Evolutionary conservation across 495 filamentous ascomycete genomes (phyloP), one percentile per base, ranked within the genome.

Genomic region (Apodospora peruviana): DNA sequence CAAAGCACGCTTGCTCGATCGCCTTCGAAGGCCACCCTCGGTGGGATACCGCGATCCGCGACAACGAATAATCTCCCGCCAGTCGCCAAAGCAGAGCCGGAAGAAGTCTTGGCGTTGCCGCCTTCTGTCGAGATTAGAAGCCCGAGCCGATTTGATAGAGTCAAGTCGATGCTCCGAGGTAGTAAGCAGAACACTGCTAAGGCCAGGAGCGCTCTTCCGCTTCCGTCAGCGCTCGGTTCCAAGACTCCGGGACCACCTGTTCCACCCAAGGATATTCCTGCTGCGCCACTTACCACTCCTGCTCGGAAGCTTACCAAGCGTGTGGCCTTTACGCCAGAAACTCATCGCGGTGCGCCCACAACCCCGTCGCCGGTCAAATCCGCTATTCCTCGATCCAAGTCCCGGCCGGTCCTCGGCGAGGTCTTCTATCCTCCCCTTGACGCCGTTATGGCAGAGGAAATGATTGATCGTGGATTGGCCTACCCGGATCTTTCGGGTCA

Each of bases 301-400:
- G 60, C 59, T 24, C 68, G 66, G 47, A 74, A 68, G 53, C 62
- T 62, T 23, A 57, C 57, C 40, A 73, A 72, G 53, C 69, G 59
- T 27, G 68, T 72, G 11, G 62, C 68, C 38, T 79, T 81, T 39
- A 78, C 76, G 0, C 70, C 75, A 0, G 63, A 68, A 14, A 68
- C 64, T 10, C 69, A 70, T 40, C 61, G 56, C 20, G 60, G 65
- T 5, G 42, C 59, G 2, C 65, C 70, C 43, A 62, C 72, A 45
- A 71, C 74, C 5, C 77, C 75, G 7, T 76, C 75, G 17, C 75
- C 74, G 17, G 45, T 72, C 48, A 79, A 77, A 60, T 70, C 70
- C 12, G 61, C 53, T 27, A 64, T 76, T 40, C 68, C 71, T 36
- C 64, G 58, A 20, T 68, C 72, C 16, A 68, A 66, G 40, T 54